Percentiles rank a stretch among this genome's conserved stretches.
Evolutionary conservation across 331 rosid species (phyloP).

Genomic region (Erythrophleum ivorense): DNA sequence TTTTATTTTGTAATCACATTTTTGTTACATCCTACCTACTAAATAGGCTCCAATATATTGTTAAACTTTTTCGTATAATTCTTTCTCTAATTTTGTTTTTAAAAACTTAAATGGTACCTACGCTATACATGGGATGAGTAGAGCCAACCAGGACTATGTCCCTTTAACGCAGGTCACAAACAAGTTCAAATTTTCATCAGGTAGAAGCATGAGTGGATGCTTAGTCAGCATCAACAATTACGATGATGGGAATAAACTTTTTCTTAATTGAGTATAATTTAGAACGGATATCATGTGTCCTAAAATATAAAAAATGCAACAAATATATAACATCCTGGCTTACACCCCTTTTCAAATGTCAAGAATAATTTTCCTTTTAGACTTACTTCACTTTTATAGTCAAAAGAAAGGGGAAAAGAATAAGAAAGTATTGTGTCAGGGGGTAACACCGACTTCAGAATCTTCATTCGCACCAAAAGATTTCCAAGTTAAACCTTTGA

Average conservation of each 20-base stretch:
- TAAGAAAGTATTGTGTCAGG: conserved; percentile 40
- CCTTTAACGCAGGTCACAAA: conserved; percentile 30
- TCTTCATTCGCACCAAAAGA: conserved; percentile 41
- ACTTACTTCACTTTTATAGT: conserved; percentile 39
- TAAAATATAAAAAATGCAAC: conserved; percentile 24
- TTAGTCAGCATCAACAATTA: conserved; percentile 41
- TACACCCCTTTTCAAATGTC: conserved; percentile 39
- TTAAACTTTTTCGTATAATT: too few species aligned
- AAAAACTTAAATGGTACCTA: too few species aligned
- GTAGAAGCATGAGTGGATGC: conserved; percentile 44
- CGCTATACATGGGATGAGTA: too few species aligned
- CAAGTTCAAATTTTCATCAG: conserved; percentile 35
- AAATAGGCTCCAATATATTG: too few species aligned
- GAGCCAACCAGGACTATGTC: too few species aligned
- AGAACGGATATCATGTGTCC: conserved; percentile 28
- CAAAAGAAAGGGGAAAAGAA: conserved; percentile 29
- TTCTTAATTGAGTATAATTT: conserved; percentile 33
- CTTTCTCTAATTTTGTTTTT: too few species aligned
- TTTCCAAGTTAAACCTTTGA: conserved; percentile 30
- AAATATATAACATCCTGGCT: conserved; percentile 25
- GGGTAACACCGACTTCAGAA: conserved; percentile 40
- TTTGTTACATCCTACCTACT: too few species aligned
- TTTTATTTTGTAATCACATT: too few species aligned
- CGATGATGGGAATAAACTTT: conserved; percentile 17
- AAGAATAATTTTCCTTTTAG: conserved; percentile 40